Evolutionary conservation across 1,284 basidiomycete genomes (phyloP).

Genomic region (Cryptococcus hybrid): DNA sequence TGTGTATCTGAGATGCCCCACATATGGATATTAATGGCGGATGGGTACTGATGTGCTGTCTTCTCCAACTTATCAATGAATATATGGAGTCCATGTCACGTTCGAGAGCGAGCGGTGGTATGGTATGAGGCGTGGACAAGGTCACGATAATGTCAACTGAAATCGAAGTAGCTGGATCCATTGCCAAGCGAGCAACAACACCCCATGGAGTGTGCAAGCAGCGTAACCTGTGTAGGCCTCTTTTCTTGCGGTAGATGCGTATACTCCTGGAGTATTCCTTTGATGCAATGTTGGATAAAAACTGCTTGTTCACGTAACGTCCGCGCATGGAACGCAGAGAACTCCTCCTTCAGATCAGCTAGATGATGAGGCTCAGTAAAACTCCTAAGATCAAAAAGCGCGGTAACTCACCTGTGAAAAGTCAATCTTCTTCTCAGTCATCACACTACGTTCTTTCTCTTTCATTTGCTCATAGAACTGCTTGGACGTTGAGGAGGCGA

Average conservation of each 20-base stretch:
- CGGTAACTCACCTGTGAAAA: conserved; percentile 70
- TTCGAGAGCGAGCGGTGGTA: conserved; percentile 79
- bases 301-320: conserved; percentile 80
- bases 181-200: conserved; percentile 66
- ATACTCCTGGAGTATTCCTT: conserved; percentile 76
- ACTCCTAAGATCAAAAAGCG: background rate
- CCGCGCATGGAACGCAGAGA: conserved; percentile 90
- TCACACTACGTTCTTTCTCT: conserved; percentile 3
- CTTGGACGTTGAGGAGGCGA: conserved; percentile 82
- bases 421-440: conserved; percentile 61
- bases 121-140: conserved; percentile 88
- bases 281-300: conserved; percentile 71
- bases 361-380: conserved; percentile 1
- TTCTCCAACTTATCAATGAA: conserved; percentile 43
- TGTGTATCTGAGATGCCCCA: conserved; percentile 91
- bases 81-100: conserved; percentile 77
- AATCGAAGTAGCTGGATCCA: conserved; percentile 51
- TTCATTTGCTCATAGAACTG: conserved; percentile 65
- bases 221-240: conserved; percentile 56
- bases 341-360: conserved; percentile 98
- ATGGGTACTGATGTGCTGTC: conserved; percentile 50
- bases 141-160: conserved; percentile 80
- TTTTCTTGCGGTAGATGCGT: conserved; percentile 42
- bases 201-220: conserved; percentile 99
- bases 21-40: conserved; percentile 78